Evolutionary conservation across 73 alveolate genomes (phyloP), one percentile per base, ranked within the genome.

Genomic region (Paramecium tetraurelia): DNA sequence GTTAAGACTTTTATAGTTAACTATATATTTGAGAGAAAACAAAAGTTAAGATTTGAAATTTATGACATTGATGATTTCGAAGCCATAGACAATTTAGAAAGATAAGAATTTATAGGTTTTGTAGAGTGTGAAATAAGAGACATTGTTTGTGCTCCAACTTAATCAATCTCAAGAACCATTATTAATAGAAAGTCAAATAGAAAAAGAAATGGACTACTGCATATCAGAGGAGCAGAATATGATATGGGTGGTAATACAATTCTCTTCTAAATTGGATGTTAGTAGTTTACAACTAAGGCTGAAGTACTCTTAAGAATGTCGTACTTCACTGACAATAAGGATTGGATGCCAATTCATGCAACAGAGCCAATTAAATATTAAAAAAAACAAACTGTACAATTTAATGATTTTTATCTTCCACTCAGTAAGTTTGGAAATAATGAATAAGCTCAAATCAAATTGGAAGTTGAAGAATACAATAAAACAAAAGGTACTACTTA

Each of bases 1-100:
- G 92, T 96, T 41, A 93, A 89, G 69, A 48, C 94, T 24, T 94
- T 96, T 85, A 57, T 86, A 14, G 93, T 96, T 22, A 95, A 86
- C 22, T 96, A 96, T 75, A 70, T 86, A 70, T 96, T 96, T 58
- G 99, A 96, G 83, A 95, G 92, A 80, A 77, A 92, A 33, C 93
- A 95, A 85, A 83, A 68, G 29, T 85, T 96, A 50, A 89, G 85
- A 87, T 63, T 93, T 6, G 83, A 72, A 5, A 94, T 94, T 43
- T 92, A 94, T 85, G 98, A 96, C 50, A 92, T 93, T 43, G 97
- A 95, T 85, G 92, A 95, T 58, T 94, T 95, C 53, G 75, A 85
- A 24, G 89, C 63, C 10, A 85, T 83, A 4, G 96, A 93, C 16
- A 85, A 86, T 36, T 58, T 93, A 5, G 86, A 57, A 12, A 58